Evolutionary conservation across 2,329 filamentous ascomycete species (phyloP).

Genomic region (Podosphaera leucotricha): DNA sequence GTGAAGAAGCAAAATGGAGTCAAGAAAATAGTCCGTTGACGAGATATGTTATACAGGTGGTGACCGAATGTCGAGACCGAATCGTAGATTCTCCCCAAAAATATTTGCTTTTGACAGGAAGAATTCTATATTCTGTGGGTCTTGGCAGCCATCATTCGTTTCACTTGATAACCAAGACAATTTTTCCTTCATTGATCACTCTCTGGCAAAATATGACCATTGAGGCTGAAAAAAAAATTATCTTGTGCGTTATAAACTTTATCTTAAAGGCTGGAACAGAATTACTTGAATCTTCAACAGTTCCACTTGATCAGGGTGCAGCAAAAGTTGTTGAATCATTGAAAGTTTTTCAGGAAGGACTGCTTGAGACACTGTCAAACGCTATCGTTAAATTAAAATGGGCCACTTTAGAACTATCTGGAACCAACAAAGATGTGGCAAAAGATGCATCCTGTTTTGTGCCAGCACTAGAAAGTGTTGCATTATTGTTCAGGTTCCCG

Average conservation of each 20-base stretch:
- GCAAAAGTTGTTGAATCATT: conserved; percentile 1
- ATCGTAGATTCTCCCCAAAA: conserved; percentile 17
- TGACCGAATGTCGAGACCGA: conserved; percentile 15
- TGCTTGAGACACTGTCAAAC: conserved; percentile 8
- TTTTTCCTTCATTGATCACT: conserved; percentile 7
- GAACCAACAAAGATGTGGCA: neutral
- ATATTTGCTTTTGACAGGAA: conserved; percentile 12
- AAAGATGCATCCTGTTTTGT: conserved; percentile 7
- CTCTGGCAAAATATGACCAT: conserved; percentile 8
- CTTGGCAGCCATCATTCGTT: conserved; percentile 7
- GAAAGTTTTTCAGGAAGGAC: conserved; percentile 2
- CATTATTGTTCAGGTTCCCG: conserved; percentile 9
- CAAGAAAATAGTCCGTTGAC: conserved; percentile 1
- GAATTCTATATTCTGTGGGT: conserved; percentile 9
- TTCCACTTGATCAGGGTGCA: neutral
- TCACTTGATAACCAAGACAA: conserved; percentile 6
- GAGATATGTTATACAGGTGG: conserved; percentile 1
- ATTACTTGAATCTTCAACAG: neutral
- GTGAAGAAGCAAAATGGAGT: neutral
- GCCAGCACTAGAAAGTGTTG: conserved; percentile 10
- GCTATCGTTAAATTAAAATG: neutral
- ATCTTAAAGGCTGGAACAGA: conserved; percentile 10
- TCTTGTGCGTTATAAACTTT: conserved; percentile 12
- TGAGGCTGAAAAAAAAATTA: conserved; percentile 7
- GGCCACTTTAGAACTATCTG: conserved; percentile 1